A percentile compares a stretch with the other conserved stretches of the same genome.
Conservation (phyloP, 495 filamentous ascomycete genomes). For the Penicillium turbatum region DNA sequence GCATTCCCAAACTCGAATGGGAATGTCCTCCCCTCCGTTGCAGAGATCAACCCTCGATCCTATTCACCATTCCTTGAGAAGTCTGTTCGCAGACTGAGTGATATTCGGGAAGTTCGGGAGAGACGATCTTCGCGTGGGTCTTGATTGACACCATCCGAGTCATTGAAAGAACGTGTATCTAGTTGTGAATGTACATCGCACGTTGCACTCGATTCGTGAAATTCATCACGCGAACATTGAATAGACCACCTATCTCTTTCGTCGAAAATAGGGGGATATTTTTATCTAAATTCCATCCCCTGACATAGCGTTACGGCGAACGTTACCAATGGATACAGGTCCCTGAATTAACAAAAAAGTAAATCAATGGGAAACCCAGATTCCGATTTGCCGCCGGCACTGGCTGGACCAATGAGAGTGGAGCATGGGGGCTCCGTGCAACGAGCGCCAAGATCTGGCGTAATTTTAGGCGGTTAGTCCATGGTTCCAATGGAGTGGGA, state of each 20-base stretch:
- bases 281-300: neutral
- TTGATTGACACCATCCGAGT: too few species aligned
- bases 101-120: too few species aligned
- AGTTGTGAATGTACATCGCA: too few species aligned
- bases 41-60: too few species aligned
- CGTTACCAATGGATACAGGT: neutral
- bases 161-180: too few species aligned
- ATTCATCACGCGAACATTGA: neutral
- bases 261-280: neutral
- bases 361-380: neutral
- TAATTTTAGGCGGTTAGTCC: constrained; percentile 4
- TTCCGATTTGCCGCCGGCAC: neutral
- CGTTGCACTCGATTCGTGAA: too few species aligned
- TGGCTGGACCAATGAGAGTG: neutral
- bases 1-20: neutral
- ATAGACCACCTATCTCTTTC: neutral
- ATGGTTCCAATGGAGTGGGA: neutral
- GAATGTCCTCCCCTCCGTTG: too few species aligned
- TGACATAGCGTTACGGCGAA: neutral
- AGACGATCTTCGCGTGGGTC: too few species aligned
- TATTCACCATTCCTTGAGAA: too few species aligned
- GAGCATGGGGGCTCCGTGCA: neutral
- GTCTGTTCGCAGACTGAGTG: too few species aligned
- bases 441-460: constrained; percentile 4
- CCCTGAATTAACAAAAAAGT: neutral